Conservation (phyloP, 768 basidiomycete genomes). For the Mycena pura region DNA sequence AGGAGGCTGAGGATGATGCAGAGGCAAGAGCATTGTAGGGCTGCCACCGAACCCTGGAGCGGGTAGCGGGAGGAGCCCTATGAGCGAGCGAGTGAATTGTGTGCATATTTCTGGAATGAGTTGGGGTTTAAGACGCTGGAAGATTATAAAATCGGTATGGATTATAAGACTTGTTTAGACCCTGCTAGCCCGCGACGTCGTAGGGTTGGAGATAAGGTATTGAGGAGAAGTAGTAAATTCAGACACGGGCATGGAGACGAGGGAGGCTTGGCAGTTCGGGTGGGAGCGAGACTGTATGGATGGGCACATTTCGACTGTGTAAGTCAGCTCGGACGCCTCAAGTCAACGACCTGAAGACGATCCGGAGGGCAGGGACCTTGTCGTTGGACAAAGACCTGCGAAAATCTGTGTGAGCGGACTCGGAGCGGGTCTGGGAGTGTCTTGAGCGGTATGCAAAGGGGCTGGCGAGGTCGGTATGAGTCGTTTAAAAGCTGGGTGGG, state of each 20-base stretch:
- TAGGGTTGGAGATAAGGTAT: constrained; percentile 28
- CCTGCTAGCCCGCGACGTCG: constrained; percentile 32
- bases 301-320: constrained; percentile 17
- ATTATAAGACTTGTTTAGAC: constrained; percentile 47
- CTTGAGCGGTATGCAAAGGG: not conserved
- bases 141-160: constrained; percentile 35
- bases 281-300: constrained; percentile 34
- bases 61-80: constrained; percentile 71
- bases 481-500: too few relatives aligned
- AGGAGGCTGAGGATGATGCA: constrained; percentile 45
- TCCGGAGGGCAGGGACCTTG: constrained; percentile 29
- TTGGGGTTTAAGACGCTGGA: constrained; percentile 31
- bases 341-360: constrained; percentile 25
- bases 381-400: constrained; percentile 26
- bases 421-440: constrained; percentile 3
- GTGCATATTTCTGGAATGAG: constrained; percentile 33
- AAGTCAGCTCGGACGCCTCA: constrained; percentile 23
- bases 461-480: not conserved
- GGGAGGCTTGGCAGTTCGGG: constrained; percentile 32
- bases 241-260: constrained; percentile 30
- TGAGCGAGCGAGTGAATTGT: constrained; percentile 61
- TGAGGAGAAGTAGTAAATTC: constrained; percentile 23
- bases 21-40: constrained; percentile 64
- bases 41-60: constrained; percentile 80
- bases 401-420: not conserved